Evolutionary conservation across 441 rosid species (phyloP), one percentile per base, ranked within the genome.

Genomic region (Pelargonium hybrid): DNA sequence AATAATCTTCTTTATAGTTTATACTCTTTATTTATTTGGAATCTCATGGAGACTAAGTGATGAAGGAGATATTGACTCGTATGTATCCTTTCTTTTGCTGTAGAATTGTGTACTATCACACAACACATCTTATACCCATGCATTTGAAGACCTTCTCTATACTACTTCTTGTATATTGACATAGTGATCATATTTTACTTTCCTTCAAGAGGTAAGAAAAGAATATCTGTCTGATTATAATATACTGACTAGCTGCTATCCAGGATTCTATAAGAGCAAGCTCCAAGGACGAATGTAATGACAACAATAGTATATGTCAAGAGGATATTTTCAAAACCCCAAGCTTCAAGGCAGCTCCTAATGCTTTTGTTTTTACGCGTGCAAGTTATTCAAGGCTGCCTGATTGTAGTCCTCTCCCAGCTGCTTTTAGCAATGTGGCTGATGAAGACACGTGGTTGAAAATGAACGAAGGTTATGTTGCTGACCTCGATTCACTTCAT

Each of bases 401-500:
- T 62, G 96, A 84, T 70, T 89, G 41, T 73, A 91, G 96, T 78
- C 98, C 96, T 11, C 89, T 89, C 80, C 94, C 91, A 61, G 86
- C 88, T 83, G 76, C 86, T 74, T 77, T 86, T 67, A 87, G 94
- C 78, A 82, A 79, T 69, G 86, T 93, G 52, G 98, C 94, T 56
- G 98, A 93, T 78, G 96, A 93, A 82, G 97, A 93, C 74, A 84
- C 91, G 3, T 93, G 97, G 98, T 74, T 86, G 77, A 86, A 87
- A 81, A 84, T 93, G 85, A 93, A 93, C 80, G 86, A 88, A 71
- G 98, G 98, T 67, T 89, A 79, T 74, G 74, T 84, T 66, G 86
- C 89, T 76, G 93, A 93, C 80, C 94, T 93, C 48, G 96, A 93
- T 80, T 78, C 81, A 29, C 78, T 93, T 73, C 90, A 81, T 72